Base-by-base conservation (phyloP, 1,284 basidiomycete species). In the Leccinum fallax region DNA sequence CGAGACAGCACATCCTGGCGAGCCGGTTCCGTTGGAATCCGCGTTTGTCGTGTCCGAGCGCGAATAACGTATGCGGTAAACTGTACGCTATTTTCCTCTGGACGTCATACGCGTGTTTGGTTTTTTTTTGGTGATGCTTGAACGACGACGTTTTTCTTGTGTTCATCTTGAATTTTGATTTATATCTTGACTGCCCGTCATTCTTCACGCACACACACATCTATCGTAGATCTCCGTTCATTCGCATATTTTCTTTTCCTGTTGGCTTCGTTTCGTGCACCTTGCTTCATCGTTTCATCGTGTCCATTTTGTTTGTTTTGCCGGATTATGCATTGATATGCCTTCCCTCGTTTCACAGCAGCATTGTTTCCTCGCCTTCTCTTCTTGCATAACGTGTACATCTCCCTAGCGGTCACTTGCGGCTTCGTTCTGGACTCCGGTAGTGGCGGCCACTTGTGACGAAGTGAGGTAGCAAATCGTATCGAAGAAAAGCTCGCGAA, bases 41-140 rank as follows among this genome's bases (percentile, higher is more conserved):
- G 80, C 86, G 16, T 88, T 89, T 67, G 75, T 78, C 48, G 79
- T 85, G 80, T 80, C 80, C 32, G 74, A 76, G 69, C 73, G 80
- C 61, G 77, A 78, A 28, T 72, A 58, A 67, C 51, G 7, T 28
- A 26, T 6, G 46, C n/a, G 46, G 46, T 24, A 48, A 48, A 8
- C 7, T 8, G 21, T 21, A 15, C 21, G 21, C 46, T 24, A 48
- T 48, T 8, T 48, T 48, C 46, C 21, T 24, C 46, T 24, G 21
- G 13, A 48, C 21, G 11, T 48, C 21, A 15, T 24, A 13, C 19
- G n/a, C n/a, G 2, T 19, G 46, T 21, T 55, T 55, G 28, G 48
- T 36, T 58, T 19, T 32, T 30, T 51, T n/a, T 64, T 26, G 21
- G 59, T 57, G 4, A 28, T 53, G 28, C 34, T 54, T 46, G 67